phyloP scores from a whole-genome alignment of 2,329 filamentous ascomycete genomes.

The Calonectria ilicicola region DNA sequence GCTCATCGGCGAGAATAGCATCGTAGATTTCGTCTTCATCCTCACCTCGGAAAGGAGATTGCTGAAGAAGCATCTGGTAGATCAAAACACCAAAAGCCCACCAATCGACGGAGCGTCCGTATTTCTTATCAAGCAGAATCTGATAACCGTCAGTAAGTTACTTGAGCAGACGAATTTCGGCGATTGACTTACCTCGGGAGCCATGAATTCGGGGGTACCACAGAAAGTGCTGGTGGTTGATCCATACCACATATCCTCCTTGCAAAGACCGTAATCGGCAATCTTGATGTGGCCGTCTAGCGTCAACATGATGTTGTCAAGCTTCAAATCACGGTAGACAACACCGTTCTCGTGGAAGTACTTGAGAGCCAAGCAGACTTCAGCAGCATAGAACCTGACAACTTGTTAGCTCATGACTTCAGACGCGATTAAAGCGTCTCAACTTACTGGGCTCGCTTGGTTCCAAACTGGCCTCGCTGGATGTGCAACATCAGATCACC shows the following conservation, averaged over 20 bases:
- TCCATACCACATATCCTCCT: slow-evolving; percentile 99
- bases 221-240: slow-evolving; percentile 98
- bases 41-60: slow-evolving; percentile 98
- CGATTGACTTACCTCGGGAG: slow-evolving; percentile 79
- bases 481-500: slow-evolving; percentile 99
- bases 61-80: slow-evolving; percentile 99
- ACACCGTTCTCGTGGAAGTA: slow-evolving; percentile 99
- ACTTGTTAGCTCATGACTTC: slow-evolving; percentile 28
- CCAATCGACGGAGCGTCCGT: slow-evolving; percentile 97
- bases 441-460: slow-evolving; percentile 92
- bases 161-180: not conserved
- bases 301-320: slow-evolving; percentile 90
- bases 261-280: slow-evolving; percentile 98
- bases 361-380: slow-evolving; percentile 96
- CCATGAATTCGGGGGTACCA: slow-evolving; percentile 99
- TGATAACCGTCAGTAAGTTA: slow-evolving; percentile 54
- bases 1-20: slow-evolving; percentile 96
- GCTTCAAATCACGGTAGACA: slow-evolving; percentile 97
- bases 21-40: slow-evolving; percentile 99
- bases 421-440: not conserved
- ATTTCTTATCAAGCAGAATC: slow-evolving; percentile 98
- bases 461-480: slow-evolving; percentile 94
- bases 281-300: slow-evolving; percentile 99
- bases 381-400: slow-evolving; percentile 90
- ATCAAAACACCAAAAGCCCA: slow-evolving; percentile 99